These are phyloP conservation scores for Fennellomyces sp. DNA, from an alignment of 371 early-diverging fungal species.

Conservation along the genomic window DNA sequence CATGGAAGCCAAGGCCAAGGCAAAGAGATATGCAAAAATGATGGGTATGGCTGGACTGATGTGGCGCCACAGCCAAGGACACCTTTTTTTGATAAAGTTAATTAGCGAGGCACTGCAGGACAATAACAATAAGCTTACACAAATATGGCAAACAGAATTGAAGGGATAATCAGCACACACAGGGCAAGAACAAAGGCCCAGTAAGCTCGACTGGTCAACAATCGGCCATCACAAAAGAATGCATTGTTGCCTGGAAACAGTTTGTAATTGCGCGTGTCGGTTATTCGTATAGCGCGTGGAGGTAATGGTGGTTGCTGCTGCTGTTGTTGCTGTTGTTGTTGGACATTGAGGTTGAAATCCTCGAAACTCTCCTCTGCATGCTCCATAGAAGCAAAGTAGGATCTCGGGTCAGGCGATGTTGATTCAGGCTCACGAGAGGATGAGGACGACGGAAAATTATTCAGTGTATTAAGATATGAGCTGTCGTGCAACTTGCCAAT, in stretches of 20 bases:
- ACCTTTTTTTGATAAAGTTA: constrained; percentile 29
- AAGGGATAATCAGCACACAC: constrained; percentile 63
- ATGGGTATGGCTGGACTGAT: constrained; percentile 67
- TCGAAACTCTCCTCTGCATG: constrained; percentile 1
- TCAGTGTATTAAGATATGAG: background rate
- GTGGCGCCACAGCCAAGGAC: constrained; percentile 70
- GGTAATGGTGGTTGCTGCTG: background rate
- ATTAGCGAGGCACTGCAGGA: too few species aligned
- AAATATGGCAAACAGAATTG: constrained; percentile 70
- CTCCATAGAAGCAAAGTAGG: background rate
- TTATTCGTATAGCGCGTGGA: background rate
- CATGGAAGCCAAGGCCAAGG: constrained; percentile 73
- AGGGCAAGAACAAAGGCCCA: constrained; percentile 71
- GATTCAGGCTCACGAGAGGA: background rate
- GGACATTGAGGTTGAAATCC: background rate
- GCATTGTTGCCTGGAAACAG: constrained; percentile 47
- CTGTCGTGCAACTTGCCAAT: background rate
- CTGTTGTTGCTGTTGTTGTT: background rate
- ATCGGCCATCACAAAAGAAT: constrained; percentile 70
- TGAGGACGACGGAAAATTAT: background rate
- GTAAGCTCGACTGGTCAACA: constrained; percentile 69
- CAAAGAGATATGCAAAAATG: constrained; percentile 75
- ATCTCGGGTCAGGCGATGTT: background rate
- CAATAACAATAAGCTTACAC: constrained; percentile 49
- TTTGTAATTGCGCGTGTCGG: constrained; percentile 25